A percentile compares a stretch with the other conserved stretches of the same genome.
Conservation (phyloP, 257 asterid genomes). For the Solanum chmielewskii region DNA sequence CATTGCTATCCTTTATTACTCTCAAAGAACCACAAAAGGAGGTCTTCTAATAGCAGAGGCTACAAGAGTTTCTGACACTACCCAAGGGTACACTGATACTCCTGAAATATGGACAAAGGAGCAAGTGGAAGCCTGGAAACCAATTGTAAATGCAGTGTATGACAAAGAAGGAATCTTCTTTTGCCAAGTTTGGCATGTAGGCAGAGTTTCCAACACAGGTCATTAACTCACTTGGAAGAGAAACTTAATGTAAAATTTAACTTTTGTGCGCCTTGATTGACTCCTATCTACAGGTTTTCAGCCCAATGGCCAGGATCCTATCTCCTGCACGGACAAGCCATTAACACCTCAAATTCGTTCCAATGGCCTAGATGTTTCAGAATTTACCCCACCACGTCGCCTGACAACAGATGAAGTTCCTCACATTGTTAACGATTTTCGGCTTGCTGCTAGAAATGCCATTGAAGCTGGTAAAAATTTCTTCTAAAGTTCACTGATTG, state of each 20-base stretch:
- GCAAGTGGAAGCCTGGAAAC: no score
- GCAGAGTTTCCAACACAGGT: no score
- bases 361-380: neutral
- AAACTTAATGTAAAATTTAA: no score
- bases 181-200: no score
- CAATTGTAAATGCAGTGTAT: no score
- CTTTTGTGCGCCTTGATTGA: no score
- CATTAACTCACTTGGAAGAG: no score
- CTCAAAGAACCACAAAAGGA: slow-evolving; percentile 52
- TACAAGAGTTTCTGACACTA: slow-evolving; percentile 39
- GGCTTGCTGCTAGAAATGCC: neutral
- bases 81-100: neutral
- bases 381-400: neutral
- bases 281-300: no score
- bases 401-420: neutral
- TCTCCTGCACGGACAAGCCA: neutral
- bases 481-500: neutral
- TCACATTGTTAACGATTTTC: neutral
- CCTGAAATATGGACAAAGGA: no score
- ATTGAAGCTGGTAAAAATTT: neutral
- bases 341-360: neutral
- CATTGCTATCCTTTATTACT: slow-evolving; percentile 26
- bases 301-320: no score
- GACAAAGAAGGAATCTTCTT: no score
- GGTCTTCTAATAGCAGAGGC: slow-evolving; percentile 42